Evolutionary conservation across 1,139 yeast genomes (phyloP), one percentile per base, ranked within the genome.

Genomic region (Meyerozyma smithsonii): DNA sequence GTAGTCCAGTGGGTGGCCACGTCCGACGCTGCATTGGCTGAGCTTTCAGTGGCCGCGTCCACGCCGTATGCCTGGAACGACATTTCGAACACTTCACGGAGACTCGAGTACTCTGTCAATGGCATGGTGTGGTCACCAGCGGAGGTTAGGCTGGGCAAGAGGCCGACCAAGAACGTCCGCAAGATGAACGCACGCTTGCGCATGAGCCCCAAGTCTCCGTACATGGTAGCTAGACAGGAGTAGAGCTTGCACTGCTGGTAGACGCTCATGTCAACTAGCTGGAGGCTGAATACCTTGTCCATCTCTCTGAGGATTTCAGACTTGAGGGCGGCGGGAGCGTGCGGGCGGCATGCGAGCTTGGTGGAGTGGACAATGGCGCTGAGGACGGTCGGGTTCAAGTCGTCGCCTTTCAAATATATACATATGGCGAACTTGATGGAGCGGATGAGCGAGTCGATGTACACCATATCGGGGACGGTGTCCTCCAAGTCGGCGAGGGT

Each of bases 381-480:
- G 32, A 78, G 56, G 1, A 74, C 67, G 0, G 56, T 58, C 1
- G 61, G 51, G 33, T 71, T 68, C 48, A 81, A 61, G 4, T 74
- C 80, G 10, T 74, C 70, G 4, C 81, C 80, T 5, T 56, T 50
- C 11, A 73, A 56, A 44, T 73, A 72, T 5, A 81, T 62, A 8
- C 71, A 59, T 1, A 83, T 71, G 73, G 85, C 72, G 40, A 86
- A 71, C 43, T 78, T 79, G 23, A 84, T 64, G 37, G 74, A 74
- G 41, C 96, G 69, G 32, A 89, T 52, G 4, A 84, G 66, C 4
- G 84, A 72, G 48, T 88, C 96, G 35, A 86, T 80, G 48, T 81
- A 85, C 0, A 89, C 90, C 3, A 84, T 61, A 46, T 84, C 92
- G 0, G 97, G 97, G 0, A 84, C 90, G 49, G 78, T 77, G 49